These are phyloP conservation scores for Berberis thunbergii DNA, from an alignment of 164 flowering plant genomes.

Conservation along the genomic window DNA sequence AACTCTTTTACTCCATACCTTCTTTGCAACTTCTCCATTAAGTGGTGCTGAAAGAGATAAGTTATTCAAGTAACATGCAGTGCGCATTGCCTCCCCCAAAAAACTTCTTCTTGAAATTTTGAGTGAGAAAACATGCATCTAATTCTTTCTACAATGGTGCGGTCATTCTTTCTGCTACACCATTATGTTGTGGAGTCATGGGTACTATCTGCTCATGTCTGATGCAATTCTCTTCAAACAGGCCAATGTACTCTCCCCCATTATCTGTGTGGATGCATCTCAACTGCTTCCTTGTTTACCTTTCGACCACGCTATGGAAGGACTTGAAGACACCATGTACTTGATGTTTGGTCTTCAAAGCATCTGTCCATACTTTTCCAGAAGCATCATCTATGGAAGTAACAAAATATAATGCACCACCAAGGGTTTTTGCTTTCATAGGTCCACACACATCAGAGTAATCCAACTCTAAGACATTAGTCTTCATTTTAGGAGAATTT, in stretches of 20 bases:
- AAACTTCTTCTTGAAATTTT: background rate
- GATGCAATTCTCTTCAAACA: background rate
- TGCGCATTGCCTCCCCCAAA: too few relatives aligned
- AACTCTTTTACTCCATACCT: background rate
- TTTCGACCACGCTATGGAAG: background rate
- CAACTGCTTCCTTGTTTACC: background rate
- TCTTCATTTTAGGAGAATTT: background rate
- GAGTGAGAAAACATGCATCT: background rate
- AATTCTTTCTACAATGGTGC: background rate
- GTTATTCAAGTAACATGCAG: too few relatives aligned
- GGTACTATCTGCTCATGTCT: background rate
- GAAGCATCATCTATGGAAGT: constrained; percentile 2
- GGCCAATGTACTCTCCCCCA: background rate
- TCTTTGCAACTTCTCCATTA: background rate
- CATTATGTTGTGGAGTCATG: constrained; percentile 3
- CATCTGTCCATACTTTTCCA: background rate
- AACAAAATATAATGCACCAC: background rate
- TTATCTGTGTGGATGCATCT: background rate
- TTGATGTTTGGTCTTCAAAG: constrained; percentile 1
- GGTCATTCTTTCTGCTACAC: background rate
- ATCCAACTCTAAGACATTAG: background rate
- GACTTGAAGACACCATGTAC: background rate
- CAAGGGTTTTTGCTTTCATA: background rate
- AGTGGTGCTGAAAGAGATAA: too few relatives aligned
- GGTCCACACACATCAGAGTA: constrained; percentile 6